These are phyloP conservation scores for Suhomyces sp. DNA, from an alignment of 805 yeast species.

Conservation along the genomic window DNA sequence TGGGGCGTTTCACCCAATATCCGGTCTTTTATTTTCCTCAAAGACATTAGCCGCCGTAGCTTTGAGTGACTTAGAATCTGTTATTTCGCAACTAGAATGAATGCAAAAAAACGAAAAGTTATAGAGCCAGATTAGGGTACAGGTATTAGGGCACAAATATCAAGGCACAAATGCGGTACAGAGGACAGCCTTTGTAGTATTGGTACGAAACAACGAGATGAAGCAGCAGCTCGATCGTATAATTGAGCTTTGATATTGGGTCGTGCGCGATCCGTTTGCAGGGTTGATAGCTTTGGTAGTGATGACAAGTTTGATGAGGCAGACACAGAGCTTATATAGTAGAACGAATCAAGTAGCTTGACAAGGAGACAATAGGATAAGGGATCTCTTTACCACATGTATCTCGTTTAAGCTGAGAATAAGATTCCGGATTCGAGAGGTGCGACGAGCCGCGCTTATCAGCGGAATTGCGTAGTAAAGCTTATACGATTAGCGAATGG, in stretches of 20 bases:
- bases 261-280: not conserved
- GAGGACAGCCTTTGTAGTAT: not conserved
- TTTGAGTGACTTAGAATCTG: not conserved
- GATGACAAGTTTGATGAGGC: not conserved
- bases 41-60: not conserved
- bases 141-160: not conserved
- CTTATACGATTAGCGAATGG: not conserved
- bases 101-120: too few relatives aligned
- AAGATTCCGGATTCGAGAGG: not conserved
- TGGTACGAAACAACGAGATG: not conserved
- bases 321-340: not conserved
- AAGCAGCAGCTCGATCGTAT: not conserved
- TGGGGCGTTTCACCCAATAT: constrained; percentile 31
- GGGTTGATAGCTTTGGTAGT: not conserved
- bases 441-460: not conserved
- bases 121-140: too few relatives aligned
- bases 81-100: too few relatives aligned
- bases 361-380: not conserved
- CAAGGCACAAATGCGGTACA: not conserved
- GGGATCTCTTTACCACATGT: not conserved
- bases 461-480: not conserved
- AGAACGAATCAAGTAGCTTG: not conserved
- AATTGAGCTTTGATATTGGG: not conserved
- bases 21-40: constrained; percentile 8
- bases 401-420: not conserved